Evolutionary conservation across 2,329 filamentous ascomycete genomes (phyloP).

Genomic region (Coniochaeta pulveracea): DNA sequence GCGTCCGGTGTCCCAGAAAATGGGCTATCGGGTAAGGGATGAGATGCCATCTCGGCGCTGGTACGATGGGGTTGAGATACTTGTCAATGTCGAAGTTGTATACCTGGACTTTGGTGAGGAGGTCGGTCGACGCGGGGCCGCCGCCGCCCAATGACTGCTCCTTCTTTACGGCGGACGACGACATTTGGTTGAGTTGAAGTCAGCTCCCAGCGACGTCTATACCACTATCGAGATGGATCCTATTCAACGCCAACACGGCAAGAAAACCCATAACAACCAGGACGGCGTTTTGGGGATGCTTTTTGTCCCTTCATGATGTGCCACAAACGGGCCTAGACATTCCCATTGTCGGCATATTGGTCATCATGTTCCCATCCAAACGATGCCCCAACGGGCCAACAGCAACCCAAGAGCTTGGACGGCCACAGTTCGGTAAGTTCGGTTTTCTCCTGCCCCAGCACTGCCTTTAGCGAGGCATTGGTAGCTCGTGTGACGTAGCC

Average conservation of each 20-base stretch:
- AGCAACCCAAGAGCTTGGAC: no score
- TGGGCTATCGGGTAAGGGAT: conserved; percentile 56
- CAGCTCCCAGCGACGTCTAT: not conserved
- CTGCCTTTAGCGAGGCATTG: conserved; percentile 7
- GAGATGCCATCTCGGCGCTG: conserved; percentile 48
- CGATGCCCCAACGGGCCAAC: no score
- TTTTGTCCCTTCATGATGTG: no score
- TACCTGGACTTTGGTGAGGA: conserved; percentile 2
- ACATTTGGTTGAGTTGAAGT: not conserved
- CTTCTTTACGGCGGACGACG: not conserved
- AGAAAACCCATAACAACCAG: not conserved
- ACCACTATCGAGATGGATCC: no score
- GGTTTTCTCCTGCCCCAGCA: not conserved
- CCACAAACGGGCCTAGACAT: not conserved
- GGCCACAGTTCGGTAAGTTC: no score
- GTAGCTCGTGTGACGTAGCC: conserved; percentile 4
- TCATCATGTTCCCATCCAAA: not conserved
- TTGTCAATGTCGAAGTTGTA: conserved; percentile 65
- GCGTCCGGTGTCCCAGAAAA: conserved; percentile 53
- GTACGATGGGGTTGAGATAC: conserved; percentile 61
- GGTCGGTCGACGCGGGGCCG: not conserved
- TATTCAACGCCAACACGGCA: no score
- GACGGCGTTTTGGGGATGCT: not conserved
- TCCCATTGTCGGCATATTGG: not conserved
- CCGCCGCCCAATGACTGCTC: not conserved